Evolutionary conservation across 2,329 filamentous ascomycete genomes (phyloP), one percentile per base, ranked within the genome.

Genomic region (Fusarium napiforme): DNA sequence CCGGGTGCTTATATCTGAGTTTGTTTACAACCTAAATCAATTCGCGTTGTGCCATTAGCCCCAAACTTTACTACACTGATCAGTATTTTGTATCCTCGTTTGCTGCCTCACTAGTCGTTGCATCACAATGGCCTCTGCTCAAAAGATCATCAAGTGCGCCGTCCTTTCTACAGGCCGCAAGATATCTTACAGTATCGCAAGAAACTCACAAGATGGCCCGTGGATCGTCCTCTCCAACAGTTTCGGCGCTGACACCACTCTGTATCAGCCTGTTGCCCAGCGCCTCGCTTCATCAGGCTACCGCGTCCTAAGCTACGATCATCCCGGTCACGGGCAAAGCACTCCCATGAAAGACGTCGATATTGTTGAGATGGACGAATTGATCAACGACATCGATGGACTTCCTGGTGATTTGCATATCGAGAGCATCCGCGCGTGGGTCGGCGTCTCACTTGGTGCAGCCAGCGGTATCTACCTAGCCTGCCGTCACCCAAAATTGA

Each of bases 361-460:
- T 14, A 39, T 59, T 3, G 43, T 60, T 0, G 21, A 30, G 7
- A 47, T 67, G 26, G 50, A 45, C 10, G 61, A 66, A 7, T 9
- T 67, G 32, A 43, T 66, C 2, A 0, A 50, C 0, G 50, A 30
- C 2, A 14, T 67, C 3, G 37, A 66, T 2, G 61, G 36, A 4
- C 18, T 67, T 1, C 36, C 60, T 1, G 5, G 10, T 0, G 10
- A n/a, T 3, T 19, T 66, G 9, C 10, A 50, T 1, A 67, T 67
- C 12, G 11, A 50, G 0, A 43, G 6, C 0, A 36, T 60, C 1
- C n/a, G 10, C 28, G 50, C 43, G 5, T 67, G 64, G 64, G 19
- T 67, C 5, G 64, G 61, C 9, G 15, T 67, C 8, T 67, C 61
- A 5, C 64, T 67, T 11, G 62, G 64, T 10, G 62, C 61, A 28